These are phyloP conservation scores for Sanchytrium tribonematis DNA, from an alignment of 371 early-diverging fungal species.

Conservation along the genomic window DNA sequence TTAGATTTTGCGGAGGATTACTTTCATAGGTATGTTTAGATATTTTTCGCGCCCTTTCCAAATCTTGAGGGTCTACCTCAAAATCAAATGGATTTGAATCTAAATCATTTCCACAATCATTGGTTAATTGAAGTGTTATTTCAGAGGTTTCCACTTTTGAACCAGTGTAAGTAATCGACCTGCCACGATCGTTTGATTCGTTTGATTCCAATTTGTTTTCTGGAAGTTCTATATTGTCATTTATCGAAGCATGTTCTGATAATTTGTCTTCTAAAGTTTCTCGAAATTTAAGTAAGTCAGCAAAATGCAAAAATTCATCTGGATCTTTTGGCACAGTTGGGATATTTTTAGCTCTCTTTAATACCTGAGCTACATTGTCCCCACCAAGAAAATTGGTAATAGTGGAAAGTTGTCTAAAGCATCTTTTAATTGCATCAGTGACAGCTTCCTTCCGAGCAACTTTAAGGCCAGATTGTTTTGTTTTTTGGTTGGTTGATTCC, in stretches of 20 bases:
- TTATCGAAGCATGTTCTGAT: no score
- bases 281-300: background rate
- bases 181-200: no score
- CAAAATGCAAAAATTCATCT: background rate
- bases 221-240: no score
- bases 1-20: no score
- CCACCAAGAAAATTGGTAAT: background rate
- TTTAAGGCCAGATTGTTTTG: constrained; percentile 55
- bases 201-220: no score
- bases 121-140: no score
- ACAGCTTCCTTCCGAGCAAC: constrained; percentile 88
- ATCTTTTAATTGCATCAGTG: constrained; percentile 85
- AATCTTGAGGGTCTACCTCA: background rate
- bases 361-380: background rate
- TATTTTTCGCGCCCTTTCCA: background rate
- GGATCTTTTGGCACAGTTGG: background rate
- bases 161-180: no score
- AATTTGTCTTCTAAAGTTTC: no score
- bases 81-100: no score
- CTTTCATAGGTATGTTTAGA: no score
- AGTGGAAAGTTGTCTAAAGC: constrained; percentile 39
- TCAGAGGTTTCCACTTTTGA: no score
- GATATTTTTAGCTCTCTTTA: background rate
- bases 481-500: constrained; percentile 42
- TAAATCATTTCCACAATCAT: no score